Percentiles rank a stretch among this genome's conserved stretches.
phyloP scores from a whole-genome alignment of 768 basidiomycete species.

The Leccinum uliginosum region DNA sequence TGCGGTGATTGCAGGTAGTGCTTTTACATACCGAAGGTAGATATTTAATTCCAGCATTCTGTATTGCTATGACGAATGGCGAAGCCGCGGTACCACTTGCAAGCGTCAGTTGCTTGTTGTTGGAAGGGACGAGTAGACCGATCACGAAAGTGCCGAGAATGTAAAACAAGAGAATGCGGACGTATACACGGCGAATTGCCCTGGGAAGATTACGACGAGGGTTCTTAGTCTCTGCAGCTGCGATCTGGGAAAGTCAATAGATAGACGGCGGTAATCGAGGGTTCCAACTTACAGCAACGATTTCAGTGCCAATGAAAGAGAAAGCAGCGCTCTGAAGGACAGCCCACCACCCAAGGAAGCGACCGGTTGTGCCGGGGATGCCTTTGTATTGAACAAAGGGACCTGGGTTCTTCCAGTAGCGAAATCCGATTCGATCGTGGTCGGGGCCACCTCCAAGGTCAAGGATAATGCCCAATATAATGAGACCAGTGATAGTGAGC shows the following conservation, averaged over 20 bases:
- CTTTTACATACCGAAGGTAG: slow-evolving; percentile 61
- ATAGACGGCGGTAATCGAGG: not conserved
- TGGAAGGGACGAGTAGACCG: slow-evolving; percentile 78
- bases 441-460: slow-evolving; percentile 87
- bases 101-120: slow-evolving; percentile 50
- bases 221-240: slow-evolving; percentile 89
- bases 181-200: slow-evolving; percentile 56
- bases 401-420: slow-evolving; percentile 86
- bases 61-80: slow-evolving; percentile 90
- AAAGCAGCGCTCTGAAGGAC: slow-evolving; percentile 87
- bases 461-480: slow-evolving; percentile 65
- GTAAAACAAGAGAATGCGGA: slow-evolving; percentile 82
- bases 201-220: slow-evolving; percentile 65
- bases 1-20: slow-evolving; percentile 12
- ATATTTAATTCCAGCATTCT: slow-evolving; percentile 76
- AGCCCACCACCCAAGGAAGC: slow-evolving; percentile 69
- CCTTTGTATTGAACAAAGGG: slow-evolving; percentile 71
- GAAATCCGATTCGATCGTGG: slow-evolving; percentile 58
- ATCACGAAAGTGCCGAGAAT: slow-evolving; percentile 67
- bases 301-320: slow-evolving; percentile 92
- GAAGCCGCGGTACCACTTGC: slow-evolving; percentile 58
- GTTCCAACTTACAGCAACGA: slow-evolving; percentile 65
- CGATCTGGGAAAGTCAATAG: slow-evolving; percentile 46
- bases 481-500: slow-evolving; percentile 69
- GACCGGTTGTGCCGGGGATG: slow-evolving; percentile 66